A percentile compares a stretch with the other conserved stretches of the same genome.
These are phyloP conservation scores for Clavulina sp. DNA, from an alignment of 768 basidiomycete species.

Conservation along the genomic window DNA sequence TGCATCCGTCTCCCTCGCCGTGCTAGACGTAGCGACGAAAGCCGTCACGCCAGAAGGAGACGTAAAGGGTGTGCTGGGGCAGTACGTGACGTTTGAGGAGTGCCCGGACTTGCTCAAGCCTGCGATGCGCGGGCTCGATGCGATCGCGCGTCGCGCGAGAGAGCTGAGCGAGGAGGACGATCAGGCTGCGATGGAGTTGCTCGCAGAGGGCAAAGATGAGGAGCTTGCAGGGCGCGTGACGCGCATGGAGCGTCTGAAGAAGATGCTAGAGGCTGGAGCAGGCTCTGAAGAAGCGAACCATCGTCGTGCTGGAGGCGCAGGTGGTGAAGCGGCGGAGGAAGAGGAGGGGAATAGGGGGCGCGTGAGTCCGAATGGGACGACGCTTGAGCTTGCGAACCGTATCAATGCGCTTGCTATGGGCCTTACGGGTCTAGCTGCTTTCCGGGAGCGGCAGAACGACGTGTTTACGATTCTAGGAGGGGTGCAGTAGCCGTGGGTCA, in stretches of 20 bases:
- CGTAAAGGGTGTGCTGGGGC: slow-evolving; percentile 39
- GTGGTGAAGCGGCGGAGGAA: slow-evolving; percentile 13
- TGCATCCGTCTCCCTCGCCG: slow-evolving; percentile 52
- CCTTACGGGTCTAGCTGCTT: slow-evolving; percentile 53
- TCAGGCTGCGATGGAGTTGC: slow-evolving; percentile 27
- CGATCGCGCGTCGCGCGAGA: slow-evolving; percentile 34
- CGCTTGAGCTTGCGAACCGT: slow-evolving; percentile 56
- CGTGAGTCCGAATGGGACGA: slow-evolving; percentile 39
- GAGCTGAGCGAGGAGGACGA: slow-evolving; percentile 39
- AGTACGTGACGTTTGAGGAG: slow-evolving; percentile 34
- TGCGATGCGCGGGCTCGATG: slow-evolving; percentile 48
- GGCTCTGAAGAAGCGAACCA: background rate
- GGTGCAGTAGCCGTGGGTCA: background rate
- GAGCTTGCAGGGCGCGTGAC: slow-evolving; percentile 25
- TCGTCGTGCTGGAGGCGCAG: slow-evolving; percentile 8
- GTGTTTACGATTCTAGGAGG: slow-evolving; percentile 15
- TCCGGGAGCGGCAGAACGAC: slow-evolving; percentile 24
- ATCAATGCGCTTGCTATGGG: slow-evolving; percentile 56
- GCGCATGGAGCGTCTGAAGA: slow-evolving; percentile 38
- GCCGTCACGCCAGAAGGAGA: slow-evolving; percentile 32
- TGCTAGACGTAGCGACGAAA: slow-evolving; percentile 43
- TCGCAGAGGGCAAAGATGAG: slow-evolving; percentile 13
- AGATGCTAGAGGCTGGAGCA: slow-evolving; percentile 37
- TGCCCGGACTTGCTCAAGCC: slow-evolving; percentile 48
- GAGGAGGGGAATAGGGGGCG: slow-evolving; percentile 24